These are phyloP conservation scores for Russula abietina DNA, from an alignment of 768 basidiomycete species.

Conservation along the genomic window DNA sequence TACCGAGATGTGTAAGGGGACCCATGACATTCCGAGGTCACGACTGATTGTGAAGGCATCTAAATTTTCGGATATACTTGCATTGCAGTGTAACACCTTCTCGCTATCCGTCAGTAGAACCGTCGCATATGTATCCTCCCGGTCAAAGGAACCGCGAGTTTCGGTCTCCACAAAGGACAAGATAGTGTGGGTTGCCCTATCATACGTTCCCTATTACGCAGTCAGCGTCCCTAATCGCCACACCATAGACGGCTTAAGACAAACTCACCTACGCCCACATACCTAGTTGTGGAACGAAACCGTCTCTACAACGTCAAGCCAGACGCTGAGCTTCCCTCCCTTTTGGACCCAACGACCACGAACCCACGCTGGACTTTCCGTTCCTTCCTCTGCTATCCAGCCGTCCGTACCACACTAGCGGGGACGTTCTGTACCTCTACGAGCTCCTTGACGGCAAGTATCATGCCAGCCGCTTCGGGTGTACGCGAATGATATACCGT, in stretches of 20 bases:
- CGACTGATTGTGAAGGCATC: background rate
- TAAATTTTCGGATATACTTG: background rate
- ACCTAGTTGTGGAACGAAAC: background rate
- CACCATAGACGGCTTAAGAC: too few species aligned
- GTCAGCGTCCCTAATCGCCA: too few species aligned
- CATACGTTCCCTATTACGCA: too few species aligned
- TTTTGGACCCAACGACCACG: slow-evolving; percentile 40
- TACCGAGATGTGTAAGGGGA: background rate
- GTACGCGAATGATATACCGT: slow-evolving; percentile 76
- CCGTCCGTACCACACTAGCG: slow-evolving; percentile 56
- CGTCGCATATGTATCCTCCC: background rate
- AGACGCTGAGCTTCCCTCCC: background rate
- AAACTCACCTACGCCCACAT: background rate
- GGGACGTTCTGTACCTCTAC: slow-evolving; percentile 85
- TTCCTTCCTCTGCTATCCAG: slow-evolving; percentile 59
- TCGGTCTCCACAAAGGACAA: background rate
- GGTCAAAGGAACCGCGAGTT: background rate
- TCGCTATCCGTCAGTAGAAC: background rate
- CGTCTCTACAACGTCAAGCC: background rate
- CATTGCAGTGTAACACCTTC: background rate
- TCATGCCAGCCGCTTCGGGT: slow-evolving; percentile 76
- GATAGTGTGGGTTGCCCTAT: too few species aligned
- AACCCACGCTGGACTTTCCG: slow-evolving; percentile 67
- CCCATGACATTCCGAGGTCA: too few species aligned
- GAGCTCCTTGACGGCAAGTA: slow-evolving; percentile 83